phyloP scores from a whole-genome alignment of 306 rosid species.

The Datisca glomerata region DNA sequence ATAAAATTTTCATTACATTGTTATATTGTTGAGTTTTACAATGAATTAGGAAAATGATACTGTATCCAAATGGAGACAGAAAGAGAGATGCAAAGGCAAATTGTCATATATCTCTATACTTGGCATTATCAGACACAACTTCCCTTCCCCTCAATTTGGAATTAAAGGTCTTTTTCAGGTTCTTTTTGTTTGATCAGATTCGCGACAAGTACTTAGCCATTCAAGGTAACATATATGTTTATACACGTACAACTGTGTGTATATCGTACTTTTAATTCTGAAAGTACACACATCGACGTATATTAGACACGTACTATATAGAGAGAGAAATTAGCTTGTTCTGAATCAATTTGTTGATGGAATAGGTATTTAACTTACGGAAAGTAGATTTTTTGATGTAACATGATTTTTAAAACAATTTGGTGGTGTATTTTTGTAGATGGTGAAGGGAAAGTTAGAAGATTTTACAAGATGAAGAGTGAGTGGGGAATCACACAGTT shows the following conservation, averaged over 20 bases:
- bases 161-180: constrained; percentile 3
- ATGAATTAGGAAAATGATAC: constrained; percentile 6
- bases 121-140: constrained; percentile 3
- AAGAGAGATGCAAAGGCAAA: not conserved
- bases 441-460: constrained; percentile 2
- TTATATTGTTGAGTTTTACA: too few species aligned
- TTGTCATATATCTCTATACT: constrained; percentile 6
- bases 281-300: too few species aligned
- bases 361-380: too few species aligned
- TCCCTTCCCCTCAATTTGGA: constrained; percentile 6
- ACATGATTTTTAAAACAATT: too few species aligned
- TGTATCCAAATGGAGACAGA: constrained; percentile 17
- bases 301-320: too few species aligned
- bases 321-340: too few species aligned
- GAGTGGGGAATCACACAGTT: constrained; percentile 5
- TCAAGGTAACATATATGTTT: constrained; percentile 16
- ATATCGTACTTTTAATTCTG: too few species aligned
- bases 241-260: too few species aligned
- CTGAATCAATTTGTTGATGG: too few species aligned
- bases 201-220: constrained; percentile 12
- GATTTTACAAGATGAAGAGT: constrained; percentile 5
- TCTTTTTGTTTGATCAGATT: constrained; percentile 9
- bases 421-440: not conserved
- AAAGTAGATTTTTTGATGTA: too few species aligned
- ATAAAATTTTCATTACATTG: too few species aligned